A percentile compares a stretch with the other conserved stretches of the same genome.
phyloP scores from a whole-genome alignment of 176 grass and related monocot genomes.

The Lolium rigidum region DNA sequence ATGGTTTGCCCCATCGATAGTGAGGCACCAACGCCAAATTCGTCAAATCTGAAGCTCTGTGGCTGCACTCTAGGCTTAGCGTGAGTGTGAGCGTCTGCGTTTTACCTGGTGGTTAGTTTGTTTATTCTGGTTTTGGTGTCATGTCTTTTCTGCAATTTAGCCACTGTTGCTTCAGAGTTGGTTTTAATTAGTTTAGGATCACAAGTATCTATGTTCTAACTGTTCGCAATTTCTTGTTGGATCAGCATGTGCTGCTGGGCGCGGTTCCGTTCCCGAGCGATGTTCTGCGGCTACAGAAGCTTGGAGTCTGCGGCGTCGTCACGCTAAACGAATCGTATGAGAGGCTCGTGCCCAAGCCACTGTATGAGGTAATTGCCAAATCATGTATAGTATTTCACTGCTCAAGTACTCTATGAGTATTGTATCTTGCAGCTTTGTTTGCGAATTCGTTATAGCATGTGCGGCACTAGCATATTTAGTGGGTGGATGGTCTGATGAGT shows the following conservation, averaged over 20 bases:
- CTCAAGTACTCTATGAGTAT: background rate
- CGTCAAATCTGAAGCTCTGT: background rate
- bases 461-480: background rate
- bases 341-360: conserved; percentile 74
- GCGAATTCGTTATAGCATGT: background rate
- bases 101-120: too few relatives aligned
- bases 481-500: background rate
- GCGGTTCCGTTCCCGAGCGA: conserved; percentile 94
- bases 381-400: conserved; percentile 1
- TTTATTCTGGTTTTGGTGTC: background rate
- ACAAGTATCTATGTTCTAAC: conserved; percentile 27
- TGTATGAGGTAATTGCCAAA: conserved; percentile 66
- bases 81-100: too few relatives aligned
- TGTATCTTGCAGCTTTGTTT: conserved; percentile 14
- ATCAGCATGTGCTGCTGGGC: conserved; percentile 85
- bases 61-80: too few relatives aligned
- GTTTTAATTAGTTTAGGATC: background rate
- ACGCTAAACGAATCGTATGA: conserved; percentile 96
- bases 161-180: background rate
- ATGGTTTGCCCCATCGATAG: background rate
- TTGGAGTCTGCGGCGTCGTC: conserved; percentile 88
- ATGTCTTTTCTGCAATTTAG: background rate
- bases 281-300: conserved; percentile 68
- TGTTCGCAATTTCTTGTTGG: background rate
- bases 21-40: background rate